These are phyloP conservation scores for Lentinula sp. DNA, from an alignment of 768 basidiomycete species.

Conservation along the genomic window DNA sequence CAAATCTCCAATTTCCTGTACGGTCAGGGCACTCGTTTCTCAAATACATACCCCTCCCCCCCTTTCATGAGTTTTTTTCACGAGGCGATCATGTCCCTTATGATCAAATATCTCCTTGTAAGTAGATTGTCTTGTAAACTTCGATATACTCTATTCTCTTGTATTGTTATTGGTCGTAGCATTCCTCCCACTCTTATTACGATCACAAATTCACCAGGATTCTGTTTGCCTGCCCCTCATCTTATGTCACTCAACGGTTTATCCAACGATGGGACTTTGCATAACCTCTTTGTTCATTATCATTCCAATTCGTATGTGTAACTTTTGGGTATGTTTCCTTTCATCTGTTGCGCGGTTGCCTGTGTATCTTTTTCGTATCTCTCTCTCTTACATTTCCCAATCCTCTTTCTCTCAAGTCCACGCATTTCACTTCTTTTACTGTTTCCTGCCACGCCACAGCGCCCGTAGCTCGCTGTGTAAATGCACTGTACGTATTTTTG, in stretches of 20 bases:
- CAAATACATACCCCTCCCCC: background rate
- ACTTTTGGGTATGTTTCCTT: too few species aligned
- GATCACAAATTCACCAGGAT: background rate
- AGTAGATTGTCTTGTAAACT: background rate
- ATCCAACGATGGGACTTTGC: background rate
- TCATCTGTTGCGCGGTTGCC: too few species aligned
- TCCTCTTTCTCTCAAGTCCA: too few species aligned
- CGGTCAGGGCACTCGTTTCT: background rate
- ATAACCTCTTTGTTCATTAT: background rate
- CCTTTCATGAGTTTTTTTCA: background rate
- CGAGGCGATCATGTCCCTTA: background rate
- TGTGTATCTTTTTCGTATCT: too few species aligned
- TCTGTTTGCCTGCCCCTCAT: background rate
- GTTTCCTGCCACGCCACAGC: background rate
- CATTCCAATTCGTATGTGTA: background rate
- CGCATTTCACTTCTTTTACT: too few species aligned
- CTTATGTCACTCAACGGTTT: background rate
- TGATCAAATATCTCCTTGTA: background rate
- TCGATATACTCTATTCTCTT: background rate
- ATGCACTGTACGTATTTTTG: background rate
- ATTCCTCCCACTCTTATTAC: background rate
- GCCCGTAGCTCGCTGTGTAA: background rate
- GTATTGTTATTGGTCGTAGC: background rate
- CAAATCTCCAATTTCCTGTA: background rate
- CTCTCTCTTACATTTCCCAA: too few species aligned